Base-by-base conservation (phyloP, 306 rosid species). In the Pterocarpus santalinus region DNA sequence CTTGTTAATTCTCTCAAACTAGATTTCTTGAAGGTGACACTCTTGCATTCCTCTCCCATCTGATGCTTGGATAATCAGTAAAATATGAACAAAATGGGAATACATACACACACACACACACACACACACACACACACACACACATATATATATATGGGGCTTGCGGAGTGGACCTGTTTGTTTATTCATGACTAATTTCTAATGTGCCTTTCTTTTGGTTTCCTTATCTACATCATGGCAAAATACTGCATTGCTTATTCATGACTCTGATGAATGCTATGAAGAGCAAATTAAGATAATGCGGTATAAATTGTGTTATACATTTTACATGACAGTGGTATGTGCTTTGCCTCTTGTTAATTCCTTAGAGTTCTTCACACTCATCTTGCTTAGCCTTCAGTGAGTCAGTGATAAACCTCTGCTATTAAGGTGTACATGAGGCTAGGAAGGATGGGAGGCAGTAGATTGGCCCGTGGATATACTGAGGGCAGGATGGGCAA, bases 11-110 rank as follows among this genome's bases (percentile, higher is more conserved):
- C 39, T 66, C 22, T 77, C 67, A 13, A 53, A 33, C 49, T 51
- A 52, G 47, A 35, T 76, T 33, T 79, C 53, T 60, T 61, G 73
- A 62, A 63, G 65, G 57, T 34, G 80, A 30, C 57, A 49, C 55
- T 14, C 10, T 63, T 74, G 56, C 56, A 58, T 61, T 58, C 57
- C 57, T 58, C 16, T 51, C 35, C 60, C 36, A 12, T 75, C 28
- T 32, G 46, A 14, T 41, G 16, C 28, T 22, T 22, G 28, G 28
- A 22, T 22, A 22, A 60, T 73, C 41, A 28, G 8, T 39, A 22
- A 73, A 57, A 58, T 12, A 12, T 22, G 74, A 69, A 67, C 35
- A 35, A 10, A 53, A 7, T 6, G 49, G 6, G 49, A 43, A 43
- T 5, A 43, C 13, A 34, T 2, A 22, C 28, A 22, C 1, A 22